Conservation (phyloP, 2,329 filamentous ascomycete species). For the Hansfordia pulvinata region DNA sequence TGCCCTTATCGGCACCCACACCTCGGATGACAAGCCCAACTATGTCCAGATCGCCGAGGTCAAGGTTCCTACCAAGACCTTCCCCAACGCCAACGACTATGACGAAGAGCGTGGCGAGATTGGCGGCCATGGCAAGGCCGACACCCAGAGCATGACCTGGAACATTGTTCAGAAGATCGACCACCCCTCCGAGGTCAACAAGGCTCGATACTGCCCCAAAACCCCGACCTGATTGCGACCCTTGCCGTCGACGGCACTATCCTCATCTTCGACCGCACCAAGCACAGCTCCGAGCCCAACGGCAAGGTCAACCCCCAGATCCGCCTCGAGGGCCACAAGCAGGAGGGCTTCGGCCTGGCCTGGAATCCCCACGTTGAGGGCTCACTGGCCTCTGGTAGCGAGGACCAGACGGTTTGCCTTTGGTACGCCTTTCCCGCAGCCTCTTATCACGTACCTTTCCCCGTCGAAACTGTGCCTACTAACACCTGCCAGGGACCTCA, state of each 20-base stretch:
- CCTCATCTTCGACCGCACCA: constrained; percentile 90
- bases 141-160: constrained; percentile 67
- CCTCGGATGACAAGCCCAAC: constrained; percentile 72
- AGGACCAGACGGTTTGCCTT: constrained; percentile 81
- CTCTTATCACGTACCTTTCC: too few species aligned
- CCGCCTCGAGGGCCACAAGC: constrained; percentile 70
- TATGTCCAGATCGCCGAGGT: constrained; percentile 92
- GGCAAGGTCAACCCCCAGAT: constrained; percentile 70
- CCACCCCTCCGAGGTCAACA: constrained; percentile 95
- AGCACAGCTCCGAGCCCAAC: constrained; percentile 69
- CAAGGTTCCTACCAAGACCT: constrained; percentile 70
- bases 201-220: constrained; percentile 97
- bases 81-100: constrained; percentile 69
- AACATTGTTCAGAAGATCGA: constrained; percentile 91
- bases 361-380: constrained; percentile 83
- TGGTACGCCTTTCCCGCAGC: constrained; percentile 57
- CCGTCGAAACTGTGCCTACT: too few species aligned
- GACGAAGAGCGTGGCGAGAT: constrained; percentile 88
- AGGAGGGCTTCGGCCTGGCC: constrained; percentile 82
- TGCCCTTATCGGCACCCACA: constrained; percentile 87
- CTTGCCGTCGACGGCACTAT: constrained; percentile 79
- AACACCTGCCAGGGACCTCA: constrained; percentile 87
- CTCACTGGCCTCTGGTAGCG: constrained; percentile 76
- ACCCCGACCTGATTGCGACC: constrained; percentile 91
- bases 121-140: constrained; percentile 77